Conservation (phyloP, 768 basidiomycete species). For the Pulveroboletus sp. region DNA sequence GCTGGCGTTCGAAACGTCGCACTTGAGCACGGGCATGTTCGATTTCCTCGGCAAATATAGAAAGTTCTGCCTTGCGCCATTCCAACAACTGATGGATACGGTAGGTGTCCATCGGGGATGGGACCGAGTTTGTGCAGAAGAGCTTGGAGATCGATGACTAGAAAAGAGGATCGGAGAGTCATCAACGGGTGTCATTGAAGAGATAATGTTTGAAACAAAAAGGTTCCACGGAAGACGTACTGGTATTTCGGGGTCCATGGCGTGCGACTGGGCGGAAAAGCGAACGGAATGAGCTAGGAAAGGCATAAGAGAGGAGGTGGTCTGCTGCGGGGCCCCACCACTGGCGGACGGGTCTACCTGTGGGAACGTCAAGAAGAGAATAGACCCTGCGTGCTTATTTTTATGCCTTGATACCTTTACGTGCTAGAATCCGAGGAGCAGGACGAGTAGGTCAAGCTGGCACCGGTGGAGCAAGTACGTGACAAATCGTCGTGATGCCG, state of each 20-base stretch:
- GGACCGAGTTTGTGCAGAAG: slow-evolving; percentile 26
- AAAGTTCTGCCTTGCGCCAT: slow-evolving; percentile 14
- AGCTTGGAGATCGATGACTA: slow-evolving; percentile 26
- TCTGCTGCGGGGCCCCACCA: background rate
- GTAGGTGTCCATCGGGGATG: slow-evolving; percentile 20
- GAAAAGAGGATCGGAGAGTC: no score
- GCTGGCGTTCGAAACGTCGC: slow-evolving; percentile 14
- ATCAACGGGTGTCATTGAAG: background rate
- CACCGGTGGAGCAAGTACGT: background rate
- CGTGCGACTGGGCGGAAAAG: background rate
- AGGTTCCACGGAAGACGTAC: slow-evolving; percentile 11
- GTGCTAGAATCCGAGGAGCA: no score
- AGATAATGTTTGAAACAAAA: background rate
- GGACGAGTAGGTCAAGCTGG: background rate
- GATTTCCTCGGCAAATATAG: slow-evolving; percentile 15
- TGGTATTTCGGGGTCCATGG: slow-evolving; percentile 20
- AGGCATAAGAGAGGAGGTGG: background rate
- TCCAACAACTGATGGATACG: slow-evolving; percentile 13
- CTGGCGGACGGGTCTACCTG: background rate
- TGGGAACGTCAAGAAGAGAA: background rate
- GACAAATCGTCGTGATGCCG: no score
- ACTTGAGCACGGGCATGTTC: slow-evolving; percentile 21
- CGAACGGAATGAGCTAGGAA: background rate
- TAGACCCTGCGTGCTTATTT: background rate
- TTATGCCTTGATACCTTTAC: background rate